phyloP scores from a whole-genome alignment of 2,329 filamentous ascomycete genomes.

The Peltaster fructicola region DNA sequence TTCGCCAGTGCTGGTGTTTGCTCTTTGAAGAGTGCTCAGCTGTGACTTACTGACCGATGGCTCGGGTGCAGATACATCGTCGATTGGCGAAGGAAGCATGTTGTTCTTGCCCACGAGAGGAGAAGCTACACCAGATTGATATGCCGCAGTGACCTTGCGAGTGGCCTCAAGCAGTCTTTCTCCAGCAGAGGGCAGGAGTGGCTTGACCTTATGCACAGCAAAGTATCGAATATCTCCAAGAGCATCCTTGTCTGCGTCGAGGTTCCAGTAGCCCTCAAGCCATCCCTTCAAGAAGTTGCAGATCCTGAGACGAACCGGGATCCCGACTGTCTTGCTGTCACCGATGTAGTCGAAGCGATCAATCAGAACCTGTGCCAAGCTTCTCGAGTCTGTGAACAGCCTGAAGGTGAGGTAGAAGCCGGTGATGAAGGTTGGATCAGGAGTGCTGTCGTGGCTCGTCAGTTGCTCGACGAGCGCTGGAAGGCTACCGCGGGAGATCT shows the following conservation, averaged over 20 bases:
- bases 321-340: slow-evolving; percentile 55
- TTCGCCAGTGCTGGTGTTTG: slow-evolving; percentile 51
- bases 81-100: slow-evolving; percentile 45
- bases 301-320: slow-evolving; percentile 70
- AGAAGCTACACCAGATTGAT: slow-evolving; percentile 18
- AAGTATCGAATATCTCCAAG: slow-evolving; percentile 63
- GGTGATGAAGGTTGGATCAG: slow-evolving; percentile 78
- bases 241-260: slow-evolving; percentile 60
- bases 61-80: slow-evolving; percentile 29
- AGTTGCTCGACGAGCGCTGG: slow-evolving; percentile 85
- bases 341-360: slow-evolving; percentile 85
- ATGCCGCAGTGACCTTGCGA: slow-evolving; percentile 53
- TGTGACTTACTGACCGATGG: slow-evolving; percentile 61
- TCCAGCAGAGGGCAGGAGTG: slow-evolving; percentile 56
- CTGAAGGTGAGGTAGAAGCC: slow-evolving; percentile 95
- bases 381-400: slow-evolving; percentile 66
- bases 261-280: slow-evolving; percentile 90
- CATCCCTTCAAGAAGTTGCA: slow-evolving; percentile 97
- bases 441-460: slow-evolving; percentile 81
- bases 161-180: slow-evolving; percentile 65
- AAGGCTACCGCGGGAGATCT: slow-evolving; percentile 82
- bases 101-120: slow-evolving; percentile 68
- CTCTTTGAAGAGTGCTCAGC: slow-evolving; percentile 50
- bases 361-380: slow-evolving; percentile 67
- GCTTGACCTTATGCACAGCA: slow-evolving; percentile 52